Base-by-base conservation (phyloP, 208 protist genomes). In the Balamuthia mandrillaris region DNA sequence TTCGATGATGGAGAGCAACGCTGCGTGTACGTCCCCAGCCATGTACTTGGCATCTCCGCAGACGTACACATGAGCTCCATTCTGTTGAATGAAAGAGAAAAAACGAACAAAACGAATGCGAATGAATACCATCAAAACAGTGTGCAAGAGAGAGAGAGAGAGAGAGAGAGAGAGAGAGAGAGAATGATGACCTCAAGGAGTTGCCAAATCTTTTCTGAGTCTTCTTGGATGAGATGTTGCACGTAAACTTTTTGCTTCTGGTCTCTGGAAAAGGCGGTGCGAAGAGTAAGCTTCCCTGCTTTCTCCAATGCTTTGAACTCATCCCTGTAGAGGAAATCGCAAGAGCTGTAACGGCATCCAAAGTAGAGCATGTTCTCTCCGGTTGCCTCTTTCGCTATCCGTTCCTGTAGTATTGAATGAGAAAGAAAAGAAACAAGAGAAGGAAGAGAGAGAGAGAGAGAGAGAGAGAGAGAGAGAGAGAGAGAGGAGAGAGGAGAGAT, bases 11-110 rank as follows among this genome's bases (percentile, higher is more conserved):
- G 6, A 2, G 7, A 86, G 37, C 12, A 90, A 44, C 10, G 79
- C 18, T n/a, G 70, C 42, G 61, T 79, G 85, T n/a, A 90, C 86
- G 66, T 90, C 88, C 45, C 68, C 86, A 16, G 88, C 75, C 88
- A 90, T 90, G 68, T 81, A 29, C 54, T 85, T 85, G 31, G 81
- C 81, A 4, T 83, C 78, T 2, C 88, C 81, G 44, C 66, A 90
- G 31, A 90, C 85, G 74, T 88, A 86, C 7, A 90, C 68, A 21
- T 78, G 68, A 24, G 68, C 68, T 7, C 68, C 68, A 1, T 47
- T 47, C 61, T 70, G 61, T 37, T n/a, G n/a, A n/a, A 10, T 54
- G 14, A 24, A 21, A 54, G 47, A 24, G 47, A 54, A 54, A 14
- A 54, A 14, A 54, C 14, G 16, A 54, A 54, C 16, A 54, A 21